phyloP scores from a whole-genome alignment of 75 land plant genomes.

The Gnetum montanum region DNA sequence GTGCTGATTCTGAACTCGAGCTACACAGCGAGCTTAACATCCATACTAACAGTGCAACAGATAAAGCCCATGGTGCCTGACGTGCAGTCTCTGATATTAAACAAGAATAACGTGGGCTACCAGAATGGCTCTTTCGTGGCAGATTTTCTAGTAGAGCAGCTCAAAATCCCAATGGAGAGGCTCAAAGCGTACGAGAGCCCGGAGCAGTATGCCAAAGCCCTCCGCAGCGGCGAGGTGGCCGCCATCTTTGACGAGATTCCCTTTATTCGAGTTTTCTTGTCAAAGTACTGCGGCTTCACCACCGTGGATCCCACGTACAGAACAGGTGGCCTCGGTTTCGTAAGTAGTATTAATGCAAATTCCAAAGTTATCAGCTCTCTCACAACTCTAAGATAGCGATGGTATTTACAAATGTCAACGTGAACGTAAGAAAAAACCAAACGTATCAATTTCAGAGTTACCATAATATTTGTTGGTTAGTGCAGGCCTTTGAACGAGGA shows the following conservation, averaged over 20 bases:
- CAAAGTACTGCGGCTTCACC: slow-evolving; percentile 13
- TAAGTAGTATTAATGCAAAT: slow-evolving; percentile 17
- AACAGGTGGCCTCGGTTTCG: slow-evolving; percentile 57
- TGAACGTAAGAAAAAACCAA: not conserved
- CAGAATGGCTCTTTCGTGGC: slow-evolving; percentile 43
- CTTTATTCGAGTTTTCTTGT: slow-evolving; percentile 38
- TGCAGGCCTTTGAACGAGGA: slow-evolving; percentile 77
- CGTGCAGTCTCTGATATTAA: slow-evolving; percentile 30
- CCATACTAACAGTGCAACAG: slow-evolving; percentile 47
- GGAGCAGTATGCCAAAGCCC: slow-evolving; percentile 30
- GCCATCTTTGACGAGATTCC: slow-evolving; percentile 65
- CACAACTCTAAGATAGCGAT: not conserved
- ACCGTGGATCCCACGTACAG: slow-evolving; percentile 43
- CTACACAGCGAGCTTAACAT: slow-evolving; percentile 51
- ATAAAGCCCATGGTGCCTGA: slow-evolving; percentile 38
- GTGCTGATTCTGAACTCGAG: slow-evolving; percentile 35
- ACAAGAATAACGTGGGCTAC: slow-evolving; percentile 38
- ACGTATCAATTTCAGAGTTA: not conserved
- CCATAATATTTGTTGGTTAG: not conserved
- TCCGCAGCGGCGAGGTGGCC: slow-evolving; percentile 41
- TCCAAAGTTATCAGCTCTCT: not conserved
- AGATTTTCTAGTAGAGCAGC: slow-evolving; percentile 24
- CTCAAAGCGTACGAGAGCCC: slow-evolving; percentile 21
- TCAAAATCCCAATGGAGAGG: slow-evolving; percentile 21
- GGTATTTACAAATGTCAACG: not conserved